Evolutionary conservation across 1,284 basidiomycete species (phyloP).

Genomic region (Inonotus obliquus): DNA sequence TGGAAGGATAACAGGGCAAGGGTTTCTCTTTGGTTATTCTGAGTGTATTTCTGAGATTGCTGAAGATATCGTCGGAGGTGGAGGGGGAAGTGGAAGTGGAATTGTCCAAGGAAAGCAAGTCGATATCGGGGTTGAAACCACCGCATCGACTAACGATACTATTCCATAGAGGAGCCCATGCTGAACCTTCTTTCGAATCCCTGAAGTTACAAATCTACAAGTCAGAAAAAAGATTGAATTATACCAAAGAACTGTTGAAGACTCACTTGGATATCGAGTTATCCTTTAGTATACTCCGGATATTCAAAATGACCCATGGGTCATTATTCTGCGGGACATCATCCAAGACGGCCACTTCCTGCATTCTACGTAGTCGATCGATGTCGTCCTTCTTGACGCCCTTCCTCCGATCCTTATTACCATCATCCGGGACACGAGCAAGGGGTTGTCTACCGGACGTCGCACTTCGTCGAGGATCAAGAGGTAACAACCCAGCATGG

Average conservation of each 20-base stretch:
- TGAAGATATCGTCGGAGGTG: too few species aligned
- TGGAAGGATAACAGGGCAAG: slow-evolving; percentile 68
- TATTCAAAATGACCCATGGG: slow-evolving; percentile 74
- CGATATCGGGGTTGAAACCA: slow-evolving; percentile 37
- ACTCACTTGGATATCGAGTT: slow-evolving; percentile 48
- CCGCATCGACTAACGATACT: slow-evolving; percentile 62
- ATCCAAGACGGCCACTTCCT: slow-evolving; percentile 56
- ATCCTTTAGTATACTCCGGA: slow-evolving; percentile 58
- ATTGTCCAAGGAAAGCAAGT: background rate
- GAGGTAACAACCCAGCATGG: slow-evolving; percentile 78
- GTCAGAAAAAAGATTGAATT: background rate
- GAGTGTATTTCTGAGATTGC: background rate
- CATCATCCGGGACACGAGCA: slow-evolving; percentile 44
- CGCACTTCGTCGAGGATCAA: slow-evolving; percentile 50
- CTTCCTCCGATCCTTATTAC: background rate
- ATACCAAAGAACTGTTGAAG: background rate
- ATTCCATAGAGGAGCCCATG: slow-evolving; percentile 76
- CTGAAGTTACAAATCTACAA: slow-evolving; percentile 6
- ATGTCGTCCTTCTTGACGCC: slow-evolving; percentile 20
- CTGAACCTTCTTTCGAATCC: slow-evolving; percentile 50
- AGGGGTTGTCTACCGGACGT: slow-evolving; percentile 60
- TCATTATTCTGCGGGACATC: slow-evolving; percentile 70
- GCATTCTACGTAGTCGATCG: slow-evolving; percentile 37
- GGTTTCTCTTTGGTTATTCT: slow-evolving; percentile 13
- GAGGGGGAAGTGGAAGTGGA: too few species aligned